Percentiles rank a stretch among this genome's conserved stretches.
Evolutionary conservation across 257 asterid species (phyloP).

Genomic region (Lycium ferocissimum): DNA sequence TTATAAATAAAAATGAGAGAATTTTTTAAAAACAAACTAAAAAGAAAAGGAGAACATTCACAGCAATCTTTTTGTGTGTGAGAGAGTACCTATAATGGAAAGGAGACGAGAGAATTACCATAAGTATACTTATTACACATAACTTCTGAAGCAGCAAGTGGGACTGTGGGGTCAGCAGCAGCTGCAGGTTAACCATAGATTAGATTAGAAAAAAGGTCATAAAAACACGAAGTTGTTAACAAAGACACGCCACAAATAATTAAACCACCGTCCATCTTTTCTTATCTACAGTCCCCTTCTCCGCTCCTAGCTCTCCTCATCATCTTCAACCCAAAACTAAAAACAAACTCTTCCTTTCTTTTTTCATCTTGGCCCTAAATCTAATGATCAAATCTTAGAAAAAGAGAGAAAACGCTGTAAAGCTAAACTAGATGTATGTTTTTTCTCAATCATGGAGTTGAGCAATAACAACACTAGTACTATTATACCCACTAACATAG

Average conservation of each 20-base stretch:
- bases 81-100: too few relatives aligned
- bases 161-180: constrained; percentile 2
- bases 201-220: constrained; percentile 55
- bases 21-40: too few relatives aligned
- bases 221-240: constrained; percentile 55
- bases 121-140: background rate
- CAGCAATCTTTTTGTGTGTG: too few relatives aligned
- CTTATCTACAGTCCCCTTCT: constrained; percentile 50
- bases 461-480: constrained; percentile 29
- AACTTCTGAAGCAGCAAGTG: constrained; percentile 28
- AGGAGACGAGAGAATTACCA: too few relatives aligned
- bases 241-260: constrained; percentile 61
- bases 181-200: constrained; percentile 46
- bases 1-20: too few relatives aligned
- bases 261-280: constrained; percentile 38
- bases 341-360: background rate
- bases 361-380: constrained; percentile 35
- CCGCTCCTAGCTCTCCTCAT: constrained; percentile 27
- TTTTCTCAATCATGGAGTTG: constrained; percentile 61
- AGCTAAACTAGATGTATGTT: constrained; percentile 34
- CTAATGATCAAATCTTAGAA: constrained; percentile 34
- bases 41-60: too few relatives aligned
- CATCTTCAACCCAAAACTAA: constrained; percentile 38
- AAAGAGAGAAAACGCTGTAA: background rate
- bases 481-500: constrained; percentile 30